Conservation (phyloP, 257 asterid genomes). For the Paraleonurus japonicus region DNA sequence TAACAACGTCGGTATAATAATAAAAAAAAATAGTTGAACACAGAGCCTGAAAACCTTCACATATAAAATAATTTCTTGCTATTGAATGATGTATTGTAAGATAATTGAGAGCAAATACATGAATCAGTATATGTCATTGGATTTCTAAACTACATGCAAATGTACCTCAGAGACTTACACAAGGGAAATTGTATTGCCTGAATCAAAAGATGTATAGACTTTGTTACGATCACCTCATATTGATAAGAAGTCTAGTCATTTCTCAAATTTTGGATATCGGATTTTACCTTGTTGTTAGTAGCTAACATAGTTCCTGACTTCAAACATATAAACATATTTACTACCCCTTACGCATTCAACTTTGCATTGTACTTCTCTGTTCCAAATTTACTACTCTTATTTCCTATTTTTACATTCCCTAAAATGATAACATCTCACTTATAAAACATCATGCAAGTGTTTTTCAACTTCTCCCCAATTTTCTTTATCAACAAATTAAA, state of each 20-base stretch:
- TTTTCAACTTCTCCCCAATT: not conserved
- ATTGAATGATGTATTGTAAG: not conserved
- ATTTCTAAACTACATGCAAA: not conserved
- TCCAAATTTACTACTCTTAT: not conserved
- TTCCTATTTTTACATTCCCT: not conserved
- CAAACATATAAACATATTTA: not conserved
- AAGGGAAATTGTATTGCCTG: not conserved
- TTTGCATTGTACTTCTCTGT: not conserved
- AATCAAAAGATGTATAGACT: not conserved
- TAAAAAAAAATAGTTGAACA: not conserved
- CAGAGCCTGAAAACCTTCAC: not conserved
- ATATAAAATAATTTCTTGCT: not conserved
- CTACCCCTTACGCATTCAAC: not conserved
- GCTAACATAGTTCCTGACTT: not conserved
- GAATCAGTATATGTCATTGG: not conserved
- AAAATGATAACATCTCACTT: not conserved
- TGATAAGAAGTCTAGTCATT: not conserved
- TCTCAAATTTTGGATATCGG: not conserved
- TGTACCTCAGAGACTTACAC: too few relatives aligned
- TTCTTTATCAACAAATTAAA: not conserved
- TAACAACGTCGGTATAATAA: constrained; percentile 10
- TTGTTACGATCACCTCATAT: not conserved
- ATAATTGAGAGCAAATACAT: not conserved
- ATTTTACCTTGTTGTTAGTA: not conserved
- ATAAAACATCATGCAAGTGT: constrained; percentile 7